Conservation (phyloP, 208 protist species). For the Entamoeba invadens region DNA sequence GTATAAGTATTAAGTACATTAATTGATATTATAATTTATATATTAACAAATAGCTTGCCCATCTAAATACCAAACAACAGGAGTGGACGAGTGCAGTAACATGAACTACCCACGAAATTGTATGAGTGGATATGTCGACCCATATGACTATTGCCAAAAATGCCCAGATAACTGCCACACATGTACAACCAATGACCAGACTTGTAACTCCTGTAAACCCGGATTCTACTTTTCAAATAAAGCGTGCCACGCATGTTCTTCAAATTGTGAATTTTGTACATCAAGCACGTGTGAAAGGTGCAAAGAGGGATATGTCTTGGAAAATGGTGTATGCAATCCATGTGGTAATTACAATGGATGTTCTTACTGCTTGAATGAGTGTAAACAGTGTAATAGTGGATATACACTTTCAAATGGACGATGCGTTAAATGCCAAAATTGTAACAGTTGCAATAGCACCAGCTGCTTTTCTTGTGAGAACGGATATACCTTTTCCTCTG, state of each 20-base stretch:
- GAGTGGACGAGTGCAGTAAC: too few relatives aligned
- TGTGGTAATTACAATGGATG: not conserved
- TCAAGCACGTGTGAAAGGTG: not conserved
- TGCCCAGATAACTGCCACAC: not conserved
- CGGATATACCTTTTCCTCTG: not conserved
- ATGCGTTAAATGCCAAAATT: not conserved
- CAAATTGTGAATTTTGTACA: not conserved
- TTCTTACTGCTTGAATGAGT: not conserved
- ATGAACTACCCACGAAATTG: too few relatives aligned
- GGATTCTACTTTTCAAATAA: not conserved
- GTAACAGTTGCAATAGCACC: not conserved
- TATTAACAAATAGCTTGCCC: too few relatives aligned
- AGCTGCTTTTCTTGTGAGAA: not conserved
- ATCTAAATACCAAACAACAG: too few relatives aligned
- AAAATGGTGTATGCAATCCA: not conserved
- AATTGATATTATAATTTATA: too few relatives aligned
- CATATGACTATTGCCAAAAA: not conserved
- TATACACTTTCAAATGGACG: not conserved
- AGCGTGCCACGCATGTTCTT: not conserved
- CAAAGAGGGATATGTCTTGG: not conserved
- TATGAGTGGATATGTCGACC: not conserved
- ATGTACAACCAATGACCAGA: not conserved
- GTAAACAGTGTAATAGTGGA: not conserved
- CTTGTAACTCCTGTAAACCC: not conserved
- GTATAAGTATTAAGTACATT: too few relatives aligned